Evolutionary conservation across 1,284 basidiomycete genomes (phyloP), one percentile per base, ranked within the genome.

Genomic region (Omphalotus olearius): DNA sequence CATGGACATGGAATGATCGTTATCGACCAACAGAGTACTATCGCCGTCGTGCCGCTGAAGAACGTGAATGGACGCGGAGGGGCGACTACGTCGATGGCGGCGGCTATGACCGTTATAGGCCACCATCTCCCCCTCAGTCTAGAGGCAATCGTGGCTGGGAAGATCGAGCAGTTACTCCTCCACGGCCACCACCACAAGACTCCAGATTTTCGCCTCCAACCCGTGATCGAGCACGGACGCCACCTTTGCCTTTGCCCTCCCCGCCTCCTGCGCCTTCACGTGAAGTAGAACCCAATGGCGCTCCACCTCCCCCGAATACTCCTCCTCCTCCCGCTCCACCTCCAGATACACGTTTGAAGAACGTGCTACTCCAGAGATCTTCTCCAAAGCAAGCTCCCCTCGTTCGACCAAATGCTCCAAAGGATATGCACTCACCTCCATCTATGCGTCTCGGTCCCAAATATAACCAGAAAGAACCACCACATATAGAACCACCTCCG

Each of bases 381-480:
- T 28, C 45, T 26, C 33, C 18, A 46, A 50, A 30, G 46, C 36
- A 36, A 46, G 47, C 26, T 13, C 26, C 45, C 44, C 59, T 41
- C 17, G 66, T 67, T 25, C 68, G 65, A 28, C 73, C 74, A 10
- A 66, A 67, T 9, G 73, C 77, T 3, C 79, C 79, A 1, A 63
- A 65, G 13, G 70, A 69, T 50, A 58, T 61, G 10, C 74, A 69
- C 56, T 77, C 78, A 5, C 78, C 77, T 2, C 67, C 70, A 1
- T 66, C 73, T 2, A 51, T 79, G n/a, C 17, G 42, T 20, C 23
- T 28, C 4, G 38, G 55, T 35, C 18, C 25, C 3, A 44, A 44
- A 33, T 16, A 14, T 14, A 55, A 23, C 47, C 43, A 2, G 39
- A 26, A 33, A 54, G 40, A 39, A 41, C 46, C 63, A 16, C 28